These are phyloP conservation scores for Grifola frondosa DNA, from an alignment of 1,284 basidiomycete species.

Conservation along the genomic window DNA sequence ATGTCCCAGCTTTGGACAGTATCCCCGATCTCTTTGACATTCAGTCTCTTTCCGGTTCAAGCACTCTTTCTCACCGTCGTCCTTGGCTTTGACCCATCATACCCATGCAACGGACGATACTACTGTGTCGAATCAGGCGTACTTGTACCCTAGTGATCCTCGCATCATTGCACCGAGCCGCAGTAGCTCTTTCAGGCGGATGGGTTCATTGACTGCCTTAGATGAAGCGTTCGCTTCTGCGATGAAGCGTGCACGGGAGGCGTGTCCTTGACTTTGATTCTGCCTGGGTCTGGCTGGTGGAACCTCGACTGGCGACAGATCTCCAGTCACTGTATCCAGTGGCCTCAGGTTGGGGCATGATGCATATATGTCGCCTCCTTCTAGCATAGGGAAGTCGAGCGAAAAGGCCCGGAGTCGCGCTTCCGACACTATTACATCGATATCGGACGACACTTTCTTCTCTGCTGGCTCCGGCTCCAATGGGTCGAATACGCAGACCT, in stretches of 20 bases:
- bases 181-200: constrained; percentile 56
- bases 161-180: constrained; percentile 65
- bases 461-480: constrained; percentile 37
- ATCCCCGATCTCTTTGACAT: constrained; percentile 67
- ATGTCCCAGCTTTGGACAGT: constrained; percentile 62
- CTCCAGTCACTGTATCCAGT: constrained; percentile 55
- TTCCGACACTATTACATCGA: constrained; percentile 34
- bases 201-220: constrained; percentile 69
- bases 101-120: constrained; percentile 66
- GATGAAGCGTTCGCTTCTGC: constrained; percentile 61
- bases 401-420: constrained; percentile 26
- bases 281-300: constrained; percentile 38
- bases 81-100: constrained; percentile 52
- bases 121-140: constrained; percentile 56
- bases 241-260: constrained; percentile 41
- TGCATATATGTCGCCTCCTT: constrained; percentile 60
- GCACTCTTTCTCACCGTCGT: constrained; percentile 40
- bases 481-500: constrained; percentile 30
- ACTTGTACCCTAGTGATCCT: constrained; percentile 63
- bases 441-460: constrained; percentile 58
- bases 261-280: constrained; percentile 44
- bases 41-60: constrained; percentile 41
- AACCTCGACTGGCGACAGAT: constrained; percentile 38
- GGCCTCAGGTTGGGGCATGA: constrained; percentile 49
- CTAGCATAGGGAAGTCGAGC: constrained; percentile 42